Evolutionary conservation across 352 stramenopile genomes (phyloP).

Genomic region (Globisporangium heterothallicum): DNA sequence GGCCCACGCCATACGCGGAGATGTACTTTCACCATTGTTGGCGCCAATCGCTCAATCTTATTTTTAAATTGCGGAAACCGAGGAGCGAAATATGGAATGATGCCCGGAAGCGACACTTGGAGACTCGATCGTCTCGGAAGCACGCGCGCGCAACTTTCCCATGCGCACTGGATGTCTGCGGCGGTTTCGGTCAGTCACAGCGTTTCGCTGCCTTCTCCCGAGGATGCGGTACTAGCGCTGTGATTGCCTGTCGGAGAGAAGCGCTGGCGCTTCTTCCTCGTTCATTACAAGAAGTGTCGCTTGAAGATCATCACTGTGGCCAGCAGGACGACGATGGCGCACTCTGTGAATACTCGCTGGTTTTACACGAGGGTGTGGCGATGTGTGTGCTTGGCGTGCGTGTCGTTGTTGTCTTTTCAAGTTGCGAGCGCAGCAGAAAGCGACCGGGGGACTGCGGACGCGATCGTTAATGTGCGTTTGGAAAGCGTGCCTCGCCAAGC

Average conservation of each 20-base stretch:
- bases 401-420: not conserved
- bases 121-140: too few species aligned
- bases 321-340: too few species aligned
- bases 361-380: too few species aligned
- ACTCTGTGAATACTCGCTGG: too few species aligned
- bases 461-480: conserved; percentile 23
- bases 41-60: too few species aligned
- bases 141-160: not conserved
- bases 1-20: too few species aligned
- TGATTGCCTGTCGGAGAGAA: too few species aligned
- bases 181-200: not conserved
- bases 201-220: not conserved
- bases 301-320: too few species aligned
- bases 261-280: not conserved
- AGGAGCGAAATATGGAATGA: not conserved
- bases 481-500: conserved; percentile 18
- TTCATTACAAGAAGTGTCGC: too few species aligned
- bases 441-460: not conserved
- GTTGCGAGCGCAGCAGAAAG: not conserved
- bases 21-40: too few species aligned
- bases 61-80: too few species aligned
- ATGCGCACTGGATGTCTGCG: not conserved
- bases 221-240: not conserved
- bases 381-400: too few species aligned
- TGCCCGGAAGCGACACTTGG: not conserved